Base-by-base conservation (phyloP, 192 early-diverging fungal species). In the Coemansia sp. region DNA sequence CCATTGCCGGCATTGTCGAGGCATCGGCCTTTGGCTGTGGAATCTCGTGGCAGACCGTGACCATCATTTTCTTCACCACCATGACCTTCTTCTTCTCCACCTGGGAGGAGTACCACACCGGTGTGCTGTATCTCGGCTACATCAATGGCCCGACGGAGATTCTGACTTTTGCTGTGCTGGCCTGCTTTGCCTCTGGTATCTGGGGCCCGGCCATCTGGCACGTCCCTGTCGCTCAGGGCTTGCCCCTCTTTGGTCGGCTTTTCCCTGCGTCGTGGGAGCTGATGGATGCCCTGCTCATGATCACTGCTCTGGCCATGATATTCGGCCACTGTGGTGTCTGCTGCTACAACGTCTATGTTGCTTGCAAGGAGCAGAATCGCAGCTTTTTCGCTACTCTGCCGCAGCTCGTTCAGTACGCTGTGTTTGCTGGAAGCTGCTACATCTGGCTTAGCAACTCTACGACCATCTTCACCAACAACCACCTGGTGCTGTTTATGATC, bases 81-180 rank as follows among this genome's bases (percentile, higher is more conserved):
- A 56, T 78, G 50, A 79, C 87, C 14, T 94, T 94, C 62, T 92
- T 88, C 73, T 58, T 91, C 29, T 91, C 90, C 5, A 92, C 91
- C 5, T 90, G 88, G 83, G 91, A 94, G 60, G 88, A 90, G 58
- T 94, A 91, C 66, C 89, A 92, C 60, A 94, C 91, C 9, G 87
- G 87, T 17, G 81, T 83, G 2, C 77, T 94, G 15, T 94, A 89
- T 60, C 76, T 94, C 18, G 88, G 89, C 2, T 84, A 87, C 51
- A 45, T 92, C 47, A 92, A 91, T 50, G 91, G 91, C 26, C 90
- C 91, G 17, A 91, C 89, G 4, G 91, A 94, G 69, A 87, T 89
- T 35, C 72, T 94, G 37, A 78, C 92, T 18, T 24, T 85, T 14
- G 85, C 83, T 19, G 87, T 85, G 48, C 28, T 84, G 11, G 76